Percentiles rank a stretch among this genome's conserved stretches.
These are phyloP conservation scores for Populus hybrid DNA, from an alignment of 441 rosid species.

Conservation along the genomic window DNA sequence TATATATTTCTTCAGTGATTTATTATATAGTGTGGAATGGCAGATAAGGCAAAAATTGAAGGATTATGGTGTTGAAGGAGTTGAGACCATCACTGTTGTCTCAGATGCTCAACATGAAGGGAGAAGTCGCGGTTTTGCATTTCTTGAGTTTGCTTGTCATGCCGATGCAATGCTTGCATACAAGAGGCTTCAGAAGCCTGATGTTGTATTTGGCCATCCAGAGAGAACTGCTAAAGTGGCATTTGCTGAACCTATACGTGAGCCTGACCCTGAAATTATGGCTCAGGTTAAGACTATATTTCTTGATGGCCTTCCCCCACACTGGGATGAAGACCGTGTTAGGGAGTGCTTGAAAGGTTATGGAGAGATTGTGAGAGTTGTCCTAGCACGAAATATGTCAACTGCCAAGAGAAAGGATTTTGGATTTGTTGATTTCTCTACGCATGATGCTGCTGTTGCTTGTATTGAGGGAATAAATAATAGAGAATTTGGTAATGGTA, in stretches of 20 bases:
- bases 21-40: conserved; percentile 18
- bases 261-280: conserved; percentile 69
- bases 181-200: conserved; percentile 69
- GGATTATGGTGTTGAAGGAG: conserved; percentile 50
- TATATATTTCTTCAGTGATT: conserved; percentile 21
- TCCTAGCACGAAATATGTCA: conserved; percentile 60
- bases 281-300: conserved; percentile 63
- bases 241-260: conserved; percentile 65
- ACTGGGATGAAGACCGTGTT: conserved; percentile 58
- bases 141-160: conserved; percentile 61
- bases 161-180: conserved; percentile 61
- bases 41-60: conserved; percentile 64
- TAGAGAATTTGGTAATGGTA: conserved; percentile 37
- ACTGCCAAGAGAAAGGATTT: conserved; percentile 68
- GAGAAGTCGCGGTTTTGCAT: conserved; percentile 70
- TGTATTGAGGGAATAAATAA: conserved; percentile 54
- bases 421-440: conserved; percentile 58
- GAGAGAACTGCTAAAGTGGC: conserved; percentile 77
- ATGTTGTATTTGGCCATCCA: conserved; percentile 61
- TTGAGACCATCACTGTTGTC: conserved; percentile 57
- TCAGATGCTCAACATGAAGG: conserved; percentile 64
- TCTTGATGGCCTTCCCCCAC: conserved; percentile 63
- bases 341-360: conserved; percentile 39
- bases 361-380: conserved; percentile 49
- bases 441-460: conserved; percentile 53